Evolutionary conservation across 495 filamentous ascomycete species (phyloP).

Genomic region (Podospora fimiseda): DNA sequence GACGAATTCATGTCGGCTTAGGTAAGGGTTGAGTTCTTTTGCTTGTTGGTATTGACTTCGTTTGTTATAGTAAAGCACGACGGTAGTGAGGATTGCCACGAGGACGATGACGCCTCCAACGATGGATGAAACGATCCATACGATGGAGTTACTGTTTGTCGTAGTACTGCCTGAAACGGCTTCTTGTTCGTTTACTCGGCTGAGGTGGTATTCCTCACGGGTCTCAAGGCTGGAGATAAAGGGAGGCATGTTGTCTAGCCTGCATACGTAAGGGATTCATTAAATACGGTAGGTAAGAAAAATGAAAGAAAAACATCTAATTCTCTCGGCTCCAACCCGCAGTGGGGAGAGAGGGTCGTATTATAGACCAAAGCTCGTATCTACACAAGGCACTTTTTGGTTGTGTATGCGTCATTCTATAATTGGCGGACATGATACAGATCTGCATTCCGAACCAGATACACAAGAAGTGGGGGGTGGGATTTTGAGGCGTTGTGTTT

Average conservation of each 20-base stretch:
- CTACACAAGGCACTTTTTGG: not conserved
- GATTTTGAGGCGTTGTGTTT: not conserved
- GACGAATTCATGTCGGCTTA: conserved; percentile 14
- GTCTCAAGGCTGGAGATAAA: not conserved
- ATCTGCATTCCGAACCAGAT: not conserved
- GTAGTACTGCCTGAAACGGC: not conserved
- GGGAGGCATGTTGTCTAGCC: not conserved
- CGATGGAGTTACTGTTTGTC: conserved; percentile 1
- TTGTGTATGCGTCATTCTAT: not conserved
- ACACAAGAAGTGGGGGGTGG: no score
- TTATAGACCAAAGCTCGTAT: not conserved
- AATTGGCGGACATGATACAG: not conserved
- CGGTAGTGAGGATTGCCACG: conserved; percentile 18
- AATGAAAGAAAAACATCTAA: not conserved
- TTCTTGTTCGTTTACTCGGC: not conserved
- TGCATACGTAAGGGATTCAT: no score
- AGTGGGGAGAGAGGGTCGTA: not conserved
- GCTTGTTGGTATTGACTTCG: conserved; percentile 18
- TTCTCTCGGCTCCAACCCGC: not conserved
- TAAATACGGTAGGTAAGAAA: no score
- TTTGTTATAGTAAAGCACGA: conserved; percentile 18
- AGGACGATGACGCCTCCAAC: conserved; percentile 24
- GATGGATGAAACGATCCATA: conserved; percentile 30
- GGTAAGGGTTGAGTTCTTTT: conserved; percentile 13
- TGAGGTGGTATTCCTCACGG: not conserved